Evolutionary conservation across 208 protist genomes (phyloP), one percentile per base, ranked within the genome.

Genomic region (Ichthyophonus hoferi): DNA sequence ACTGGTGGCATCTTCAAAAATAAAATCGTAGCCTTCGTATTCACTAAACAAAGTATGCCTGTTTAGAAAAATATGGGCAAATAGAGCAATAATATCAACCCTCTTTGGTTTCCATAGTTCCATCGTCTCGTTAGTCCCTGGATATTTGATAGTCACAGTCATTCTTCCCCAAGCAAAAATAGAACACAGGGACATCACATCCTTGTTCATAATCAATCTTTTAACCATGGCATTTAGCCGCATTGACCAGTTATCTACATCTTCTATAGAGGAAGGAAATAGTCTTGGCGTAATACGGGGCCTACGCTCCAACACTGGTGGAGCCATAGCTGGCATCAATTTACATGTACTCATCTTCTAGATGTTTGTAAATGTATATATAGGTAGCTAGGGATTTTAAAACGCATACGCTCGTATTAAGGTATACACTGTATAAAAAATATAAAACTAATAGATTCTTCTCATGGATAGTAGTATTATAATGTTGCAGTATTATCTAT

Each of bases 131-230:
- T 43, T 82, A 7, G 0, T 40, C 1, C 42, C 79, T 42, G 14
- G 14, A 34, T 77, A 24, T 41, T 87, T 91, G 42, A 91, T 88
- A 2, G 88, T 90, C 42, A 90, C 77, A 33, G 89, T 91, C 89
- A 91, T 91, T 33, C 89, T 40, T 17, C 89, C 89, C 89, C 89
- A 91, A 41, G 89, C 89, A 39, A 91, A 91, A 42, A 91, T 42
- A 58, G 41, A 81, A 42, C 35, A 42, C 58, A 40, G 14, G 12
- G 40, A 39, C 1, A 40, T 3, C 3, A 58, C 81, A 43, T 86
- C 81, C 58, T 35, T 81, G 41, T 3, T 42, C 0, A 34, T 39
- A 43, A 82, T 42, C 31, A 90, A 33, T 0, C 89, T 79, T 38
- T 90, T 88, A 83, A 90, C 81, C 1, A 90, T 83, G 2, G 89